Base-by-base conservation (phyloP, 768 basidiomycete species). In the Russula sp. region DNA sequence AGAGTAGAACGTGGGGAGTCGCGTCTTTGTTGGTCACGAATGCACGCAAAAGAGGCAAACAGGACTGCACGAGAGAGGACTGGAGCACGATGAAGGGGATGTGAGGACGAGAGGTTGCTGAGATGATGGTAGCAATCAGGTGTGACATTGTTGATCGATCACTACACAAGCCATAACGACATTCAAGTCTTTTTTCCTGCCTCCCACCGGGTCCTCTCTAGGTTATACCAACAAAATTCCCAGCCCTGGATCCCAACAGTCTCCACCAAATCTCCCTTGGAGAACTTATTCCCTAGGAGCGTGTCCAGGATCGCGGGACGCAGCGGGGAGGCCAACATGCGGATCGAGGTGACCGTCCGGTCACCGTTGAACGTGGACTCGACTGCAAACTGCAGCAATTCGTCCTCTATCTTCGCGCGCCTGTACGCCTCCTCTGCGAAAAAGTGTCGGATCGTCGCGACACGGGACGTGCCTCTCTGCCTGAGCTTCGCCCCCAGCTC, bases 391-490 rank as follows among this genome's bases (percentile, higher is more conserved):
- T 75, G 69, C 8, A 92, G 74, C 34, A 92, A 70, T 69, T 91
- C 89, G 18, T 81, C 73, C 69, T 90, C 87, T 46, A 88, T 76
- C 13, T 76, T 76, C 25, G 80, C 73, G 8, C 66, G 66, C 53
- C 87, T 81, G 67, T 82, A 91, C 16, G 74, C 75, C 65, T 85
- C 85, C 43, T 88, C 85, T 29, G 88, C 80, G 66, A 82, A 85
- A 72, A 90, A 85, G 70, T 92, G 90, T 35, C 88, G 84, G 66
- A 92, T 83, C 18, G 77, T 73, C 11, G 85, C 90, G n/a, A 77
- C 76, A 45, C 72, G 69, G n/a, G 83, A 75, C 36, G 77, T 74
- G 41, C 77, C 74, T 25, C 67, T 72, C 56, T 71, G 67, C 20
- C 64, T 14, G 25, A 69, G 34, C 63, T 50, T 47, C 29, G 64